Percentiles rank a stretch among this genome's conserved stretches.
Evolutionary conservation across 163 green algal genomes (phyloP).

Genomic region (Botryococcus braunii): DNA sequence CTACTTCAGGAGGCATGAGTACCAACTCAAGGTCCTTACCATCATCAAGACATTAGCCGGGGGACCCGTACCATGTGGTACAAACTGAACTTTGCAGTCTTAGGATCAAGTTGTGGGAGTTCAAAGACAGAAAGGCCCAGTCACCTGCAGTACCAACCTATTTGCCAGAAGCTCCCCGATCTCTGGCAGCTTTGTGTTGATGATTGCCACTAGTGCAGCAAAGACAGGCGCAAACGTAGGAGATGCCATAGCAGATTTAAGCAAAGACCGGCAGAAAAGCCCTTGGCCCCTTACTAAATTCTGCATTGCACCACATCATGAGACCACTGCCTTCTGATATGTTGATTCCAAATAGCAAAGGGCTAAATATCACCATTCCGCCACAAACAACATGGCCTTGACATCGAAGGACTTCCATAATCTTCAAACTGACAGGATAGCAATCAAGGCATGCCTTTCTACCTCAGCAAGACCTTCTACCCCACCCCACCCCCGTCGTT

Average conservation of each 20-base stretch:
- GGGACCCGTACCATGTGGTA: too few relatives aligned
- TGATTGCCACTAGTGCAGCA: conserved; percentile 61
- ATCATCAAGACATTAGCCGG: too few relatives aligned
- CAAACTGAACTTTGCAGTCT: too few relatives aligned
- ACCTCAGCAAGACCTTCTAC: too few relatives aligned
- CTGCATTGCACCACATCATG: conserved; percentile 31
- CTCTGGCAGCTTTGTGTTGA: conserved; percentile 98
- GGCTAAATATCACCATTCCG: background rate
- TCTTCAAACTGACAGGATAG: too few relatives aligned
- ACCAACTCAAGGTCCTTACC: too few relatives aligned
- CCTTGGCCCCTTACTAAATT: conserved; percentile 87
- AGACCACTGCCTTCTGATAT: background rate
- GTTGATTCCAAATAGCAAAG: background rate
- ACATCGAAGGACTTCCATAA: background rate
- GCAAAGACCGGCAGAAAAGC: conserved; percentile 82
- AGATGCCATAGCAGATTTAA: conserved; percentile 90
- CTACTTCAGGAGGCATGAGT: too few relatives aligned
- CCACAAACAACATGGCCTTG: background rate
- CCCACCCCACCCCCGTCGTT: too few relatives aligned
- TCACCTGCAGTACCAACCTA: conserved; percentile 70
- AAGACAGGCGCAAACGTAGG: conserved; percentile 86
- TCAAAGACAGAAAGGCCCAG: too few relatives aligned
- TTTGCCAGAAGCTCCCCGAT: conserved; percentile 86
- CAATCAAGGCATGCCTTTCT: too few relatives aligned
- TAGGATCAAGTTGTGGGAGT: too few relatives aligned